Evolutionary conservation across 2,329 filamentous ascomycete genomes (phyloP).

Genomic region (Aspergillus novofumigatus): DNA sequence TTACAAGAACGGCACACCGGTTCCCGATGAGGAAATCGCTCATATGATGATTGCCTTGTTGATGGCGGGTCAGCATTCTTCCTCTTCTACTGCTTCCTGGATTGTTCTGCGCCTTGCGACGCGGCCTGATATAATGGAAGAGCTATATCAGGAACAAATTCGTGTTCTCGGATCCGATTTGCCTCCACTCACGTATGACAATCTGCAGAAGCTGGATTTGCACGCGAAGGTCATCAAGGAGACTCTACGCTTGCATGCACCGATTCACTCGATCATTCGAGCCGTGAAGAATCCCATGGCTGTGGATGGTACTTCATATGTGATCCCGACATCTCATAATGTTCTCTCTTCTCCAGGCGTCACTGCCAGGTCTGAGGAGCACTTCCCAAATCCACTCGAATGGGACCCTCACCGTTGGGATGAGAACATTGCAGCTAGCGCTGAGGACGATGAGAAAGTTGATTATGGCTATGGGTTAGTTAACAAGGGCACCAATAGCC

Average conservation of each 20-base stretch:
- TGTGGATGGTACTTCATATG: conserved; percentile 75
- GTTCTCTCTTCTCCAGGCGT: conserved; percentile 84
- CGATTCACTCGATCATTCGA: conserved; percentile 92
- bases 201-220: conserved; percentile 72
- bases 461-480: conserved; percentile 94
- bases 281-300: conserved; percentile 85
- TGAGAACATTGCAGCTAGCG: conserved; percentile 46
- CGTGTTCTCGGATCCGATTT: conserved; percentile 68
- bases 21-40: conserved; percentile 81
- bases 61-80: conserved; percentile 89
- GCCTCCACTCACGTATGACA: conserved; percentile 70
- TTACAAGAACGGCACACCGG: conserved; percentile 75
- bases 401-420: conserved; percentile 96
- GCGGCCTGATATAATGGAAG: conserved; percentile 73
- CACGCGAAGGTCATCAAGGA: conserved; percentile 86
- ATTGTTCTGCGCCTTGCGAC: conserved; percentile 77
- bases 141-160: conserved; percentile 79
- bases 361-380: conserved; percentile 64
- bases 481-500: conserved; percentile 82
- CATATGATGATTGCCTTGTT: conserved; percentile 93
- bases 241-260: conserved; percentile 83
- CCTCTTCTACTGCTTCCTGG: conserved; percentile 79
- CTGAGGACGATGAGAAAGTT: conserved; percentile 65
- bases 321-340: conserved; percentile 74
- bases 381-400: conserved; percentile 74